Evolutionary conservation across 108 stramenopile genomes (phyloP).

Genomic region (Nitzschia palea): DNA sequence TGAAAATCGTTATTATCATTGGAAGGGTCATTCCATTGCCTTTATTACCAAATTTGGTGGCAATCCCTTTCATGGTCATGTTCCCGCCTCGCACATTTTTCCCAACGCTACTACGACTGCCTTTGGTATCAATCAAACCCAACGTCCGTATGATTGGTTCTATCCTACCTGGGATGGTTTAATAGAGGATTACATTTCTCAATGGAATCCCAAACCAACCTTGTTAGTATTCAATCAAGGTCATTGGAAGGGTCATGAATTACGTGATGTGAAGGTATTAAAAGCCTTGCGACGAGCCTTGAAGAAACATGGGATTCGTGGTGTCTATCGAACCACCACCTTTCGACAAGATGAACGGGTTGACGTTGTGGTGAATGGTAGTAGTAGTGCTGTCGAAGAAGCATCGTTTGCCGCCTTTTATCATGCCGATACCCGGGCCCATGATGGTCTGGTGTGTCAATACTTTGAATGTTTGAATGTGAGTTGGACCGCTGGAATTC

Average conservation of each 20-base stretch:
- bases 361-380: neutral
- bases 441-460: slow-evolving; percentile 9
- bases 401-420: neutral
- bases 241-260: slow-evolving; percentile 19
- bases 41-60: slow-evolving; percentile 27
- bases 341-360: slow-evolving; percentile 9
- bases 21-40: slow-evolving; percentile 9
- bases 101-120: neutral
- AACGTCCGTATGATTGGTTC: neutral
- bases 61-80: slow-evolving; percentile 23
- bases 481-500: slow-evolving; percentile 11
- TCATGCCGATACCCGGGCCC: neutral
- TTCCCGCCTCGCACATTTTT: neutral
- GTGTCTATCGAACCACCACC: slow-evolving; percentile 38
- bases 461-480: slow-evolving; percentile 20
- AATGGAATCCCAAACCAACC: slow-evolving; percentile 25
- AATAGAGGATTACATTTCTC: slow-evolving; percentile 18
- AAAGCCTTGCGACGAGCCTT: slow-evolving; percentile 5
- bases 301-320: slow-evolving; percentile 26
- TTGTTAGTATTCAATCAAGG: slow-evolving; percentile 32
- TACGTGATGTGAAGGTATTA: slow-evolving; percentile 12
- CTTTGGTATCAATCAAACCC: slow-evolving; percentile 2
- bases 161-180: slow-evolving; percentile 14
- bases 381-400: neutral
- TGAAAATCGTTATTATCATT: slow-evolving; percentile 38